These are phyloP conservation scores for Xylaria flabelliformis DNA, from an alignment of 495 filamentous ascomycete species.

Conservation along the genomic window DNA sequence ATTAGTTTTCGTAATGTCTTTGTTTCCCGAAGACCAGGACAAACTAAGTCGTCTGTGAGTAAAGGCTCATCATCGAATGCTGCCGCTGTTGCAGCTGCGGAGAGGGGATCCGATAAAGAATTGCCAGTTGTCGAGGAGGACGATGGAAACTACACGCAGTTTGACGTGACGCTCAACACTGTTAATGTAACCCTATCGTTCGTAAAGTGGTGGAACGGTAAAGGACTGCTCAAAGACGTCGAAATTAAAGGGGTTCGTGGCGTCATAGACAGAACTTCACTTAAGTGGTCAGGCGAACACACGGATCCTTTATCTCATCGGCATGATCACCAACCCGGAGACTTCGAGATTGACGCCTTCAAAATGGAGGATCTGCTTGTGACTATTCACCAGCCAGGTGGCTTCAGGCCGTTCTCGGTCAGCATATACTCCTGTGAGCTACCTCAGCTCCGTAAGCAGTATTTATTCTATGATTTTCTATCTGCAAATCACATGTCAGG, in stretches of 20 bases:
- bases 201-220: slow-evolving; percentile 96
- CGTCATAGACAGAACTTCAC: slow-evolving; percentile 87
- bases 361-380: slow-evolving; percentile 93
- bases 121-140: slow-evolving; percentile 63
- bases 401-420: slow-evolving; percentile 91
- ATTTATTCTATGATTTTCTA: slow-evolving; percentile 96
- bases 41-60: slow-evolving; percentile 76
- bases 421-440: slow-evolving; percentile 96
- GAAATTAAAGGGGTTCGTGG: slow-evolving; percentile 95
- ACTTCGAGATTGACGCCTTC: slow-evolving; percentile 96
- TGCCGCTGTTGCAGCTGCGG: slow-evolving; percentile 83
- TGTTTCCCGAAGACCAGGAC: slow-evolving; percentile 87
- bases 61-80: slow-evolving; percentile 90
- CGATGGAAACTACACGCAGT: slow-evolving; percentile 96
- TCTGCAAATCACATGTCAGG: slow-evolving; percentile 96
- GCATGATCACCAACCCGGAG: slow-evolving; percentile 86
- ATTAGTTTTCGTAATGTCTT: slow-evolving; percentile 98
- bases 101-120: slow-evolving; percentile 58
- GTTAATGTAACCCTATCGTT: slow-evolving; percentile 98
- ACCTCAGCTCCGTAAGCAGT: slow-evolving; percentile 90
- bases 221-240: slow-evolving; percentile 88
- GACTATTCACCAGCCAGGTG: slow-evolving; percentile 86
- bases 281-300: slow-evolving; percentile 71
- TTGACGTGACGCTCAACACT: slow-evolving; percentile 91
- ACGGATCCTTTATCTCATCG: slow-evolving; percentile 86